These are phyloP conservation scores for Nymphaea thermarum DNA, from an alignment of 164 flowering plant species.

Conservation along the genomic window DNA sequence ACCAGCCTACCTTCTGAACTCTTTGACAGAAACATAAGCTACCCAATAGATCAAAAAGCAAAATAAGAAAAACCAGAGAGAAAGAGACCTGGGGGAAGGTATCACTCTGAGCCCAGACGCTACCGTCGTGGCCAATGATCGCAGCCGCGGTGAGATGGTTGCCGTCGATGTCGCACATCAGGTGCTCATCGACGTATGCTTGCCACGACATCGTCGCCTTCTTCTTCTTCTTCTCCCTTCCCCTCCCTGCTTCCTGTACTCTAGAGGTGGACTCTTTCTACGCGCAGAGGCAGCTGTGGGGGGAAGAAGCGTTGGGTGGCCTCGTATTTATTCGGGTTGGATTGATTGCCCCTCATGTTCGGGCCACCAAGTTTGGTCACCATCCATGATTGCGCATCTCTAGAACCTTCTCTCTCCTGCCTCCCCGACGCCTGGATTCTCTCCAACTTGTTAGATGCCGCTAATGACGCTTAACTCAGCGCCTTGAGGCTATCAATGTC, in stretches of 20 bases:
- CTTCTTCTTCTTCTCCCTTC: background rate
- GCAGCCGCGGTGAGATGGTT: slow-evolving; percentile 3
- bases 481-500: no score
- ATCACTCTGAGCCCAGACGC: slow-evolving; percentile 6
- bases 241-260: no score
- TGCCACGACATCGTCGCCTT: slow-evolving; percentile 6
- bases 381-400: background rate
- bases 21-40: no score
- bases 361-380: background rate
- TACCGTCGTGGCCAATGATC: slow-evolving; percentile 6
- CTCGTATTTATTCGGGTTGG: background rate
- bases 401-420: background rate
- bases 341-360: no score
- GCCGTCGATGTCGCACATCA: slow-evolving; percentile 7
- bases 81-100: slow-evolving; percentile 6
- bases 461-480: no score
- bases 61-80: background rate
- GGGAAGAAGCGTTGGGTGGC: background rate
- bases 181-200: slow-evolving; percentile 4
- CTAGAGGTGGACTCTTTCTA: no score
- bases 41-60: background rate
- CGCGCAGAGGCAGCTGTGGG: background rate
- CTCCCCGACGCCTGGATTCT: no score
- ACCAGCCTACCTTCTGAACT: no score
- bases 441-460: no score